A percentile compares a stretch with the other conserved stretches of the same genome.
phyloP scores from a whole-genome alignment of 768 basidiomycete species.

The Auricularia sp. region DNA sequence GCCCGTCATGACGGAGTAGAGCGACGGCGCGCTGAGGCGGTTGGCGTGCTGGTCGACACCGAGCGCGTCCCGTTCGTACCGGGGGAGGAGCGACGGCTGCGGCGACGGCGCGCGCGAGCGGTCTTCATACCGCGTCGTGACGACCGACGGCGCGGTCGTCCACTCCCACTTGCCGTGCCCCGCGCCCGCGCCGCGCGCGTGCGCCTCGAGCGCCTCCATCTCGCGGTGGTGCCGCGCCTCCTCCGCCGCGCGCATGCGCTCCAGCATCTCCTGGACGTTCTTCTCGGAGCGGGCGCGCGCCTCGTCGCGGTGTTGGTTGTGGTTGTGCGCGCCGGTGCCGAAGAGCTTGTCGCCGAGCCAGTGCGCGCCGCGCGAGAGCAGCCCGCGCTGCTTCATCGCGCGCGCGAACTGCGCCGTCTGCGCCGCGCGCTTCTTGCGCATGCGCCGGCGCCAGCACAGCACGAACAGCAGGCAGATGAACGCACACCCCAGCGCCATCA shows the following conservation, averaged over 20 bases:
- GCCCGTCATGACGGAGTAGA: constrained; percentile 66
- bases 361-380: constrained; percentile 29
- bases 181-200: constrained; percentile 24
- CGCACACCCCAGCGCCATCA: constrained; percentile 72
- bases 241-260: constrained; percentile 40
- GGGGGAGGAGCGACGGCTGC: background rate
- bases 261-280: constrained; percentile 38
- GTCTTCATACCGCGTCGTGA: constrained; percentile 28
- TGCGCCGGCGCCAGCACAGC: constrained; percentile 59
- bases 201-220: constrained; percentile 30
- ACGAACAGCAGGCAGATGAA: constrained; percentile 64
- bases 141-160: constrained; percentile 27
- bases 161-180: background rate
- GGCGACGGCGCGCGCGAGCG: constrained; percentile 9
- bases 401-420: constrained; percentile 47
- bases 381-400: constrained; percentile 47
- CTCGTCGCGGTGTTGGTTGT: constrained; percentile 16
- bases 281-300: constrained; percentile 12
- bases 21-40: constrained; percentile 36
- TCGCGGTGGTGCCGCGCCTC: constrained; percentile 38
- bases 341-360: constrained; percentile 48
- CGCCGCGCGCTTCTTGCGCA: constrained; percentile 57
- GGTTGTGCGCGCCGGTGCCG: constrained; percentile 27
- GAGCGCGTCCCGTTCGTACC: constrained; percentile 5
- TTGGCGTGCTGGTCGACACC: constrained; percentile 16